Evolutionary conservation across 139 green algal species (phyloP), one percentile per base, ranked within the genome.

Genomic region (Closterium sp.): DNA sequence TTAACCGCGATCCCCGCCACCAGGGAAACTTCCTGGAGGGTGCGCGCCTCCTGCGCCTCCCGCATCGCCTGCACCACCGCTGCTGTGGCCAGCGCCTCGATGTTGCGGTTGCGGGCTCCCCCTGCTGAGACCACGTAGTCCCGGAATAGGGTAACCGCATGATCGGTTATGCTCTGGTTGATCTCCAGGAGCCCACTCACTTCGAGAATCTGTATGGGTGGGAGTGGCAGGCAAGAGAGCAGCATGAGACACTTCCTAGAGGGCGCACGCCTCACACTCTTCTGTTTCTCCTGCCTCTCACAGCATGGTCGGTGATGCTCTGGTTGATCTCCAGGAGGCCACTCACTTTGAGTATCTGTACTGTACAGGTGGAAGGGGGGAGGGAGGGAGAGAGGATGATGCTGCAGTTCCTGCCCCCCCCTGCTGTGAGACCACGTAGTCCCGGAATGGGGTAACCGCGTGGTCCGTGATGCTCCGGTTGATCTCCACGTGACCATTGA

Each of bases 41-140:
- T 76, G 33, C 76, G 89, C 7, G 83, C 31, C 34, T 92, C 89
- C 25, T 91, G 89, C 4, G 69, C 89, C 34, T 92, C 89, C 10
- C 32, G 36, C 89, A 92, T 90, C 28, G 89, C 89, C 89, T 89
- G 89, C 89, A 92, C 86, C 83, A 92, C 33, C 8, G 89, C 89
- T 32, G 89, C 89, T 5, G 83, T 88, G 55, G 89, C 89, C 7
- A 92, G 31, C 0, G 76, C 64, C 12, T 92, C 89, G 4, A 92
- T 31, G 83, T 88, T 92, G n/a, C 31, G 30, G 64, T 43, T 92
- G 19, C 64, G 43, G 4, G 31, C 31, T 23, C 25, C 30, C 28
- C 34, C 25, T 21, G 66, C 32, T 16, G 30, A 76, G 16, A 76
- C 88, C 25, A n/a, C 30, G 88, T 32, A 91, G n/a, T 86, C 88